phyloP scores from a whole-genome alignment of 805 yeast genomes.

The Schizosaccharomyces osmophilus region DNA sequence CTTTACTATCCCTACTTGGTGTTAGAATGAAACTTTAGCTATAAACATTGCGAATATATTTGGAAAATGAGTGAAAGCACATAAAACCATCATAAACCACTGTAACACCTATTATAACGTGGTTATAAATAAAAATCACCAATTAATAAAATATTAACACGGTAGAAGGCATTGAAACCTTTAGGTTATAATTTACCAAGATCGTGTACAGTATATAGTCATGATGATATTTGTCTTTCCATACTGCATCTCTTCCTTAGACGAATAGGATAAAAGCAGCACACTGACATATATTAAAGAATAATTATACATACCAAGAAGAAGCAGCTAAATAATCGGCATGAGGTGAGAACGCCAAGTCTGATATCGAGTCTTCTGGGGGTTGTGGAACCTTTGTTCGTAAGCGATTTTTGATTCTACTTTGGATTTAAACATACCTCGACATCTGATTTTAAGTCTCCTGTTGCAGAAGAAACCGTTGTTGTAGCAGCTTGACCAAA shows the following conservation, averaged over 20 bases:
- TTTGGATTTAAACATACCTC: background rate
- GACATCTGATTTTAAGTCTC: background rate
- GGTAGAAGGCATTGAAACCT: too few species aligned
- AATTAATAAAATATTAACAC: too few species aligned
- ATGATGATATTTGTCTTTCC: background rate
- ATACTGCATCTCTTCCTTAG: background rate
- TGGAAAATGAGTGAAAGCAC: too few species aligned
- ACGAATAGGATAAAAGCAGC: background rate
- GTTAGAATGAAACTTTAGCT: background rate
- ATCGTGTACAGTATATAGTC: too few species aligned
- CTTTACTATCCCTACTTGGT: constrained; percentile 49
- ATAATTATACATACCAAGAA: constrained; percentile 25
- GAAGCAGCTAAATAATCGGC: constrained; percentile 61
- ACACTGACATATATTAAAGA: background rate
- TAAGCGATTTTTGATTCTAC: background rate
- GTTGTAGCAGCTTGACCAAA: background rate
- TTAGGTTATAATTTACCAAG: too few species aligned
- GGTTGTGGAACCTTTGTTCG: constrained; percentile 28
- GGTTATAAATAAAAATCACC: too few species aligned
- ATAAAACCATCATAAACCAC: too few species aligned
- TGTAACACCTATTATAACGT: too few species aligned
- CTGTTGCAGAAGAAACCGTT: background rate
- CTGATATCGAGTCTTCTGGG: constrained; percentile 80
- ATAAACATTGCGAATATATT: too few species aligned
- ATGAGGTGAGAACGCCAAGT: constrained; percentile 62